Percentiles rank a stretch among this genome's conserved stretches.
phyloP scores from a whole-genome alignment of 2,329 filamentous ascomycete genomes.

The Pseudopithomyces chartarum region DNA sequence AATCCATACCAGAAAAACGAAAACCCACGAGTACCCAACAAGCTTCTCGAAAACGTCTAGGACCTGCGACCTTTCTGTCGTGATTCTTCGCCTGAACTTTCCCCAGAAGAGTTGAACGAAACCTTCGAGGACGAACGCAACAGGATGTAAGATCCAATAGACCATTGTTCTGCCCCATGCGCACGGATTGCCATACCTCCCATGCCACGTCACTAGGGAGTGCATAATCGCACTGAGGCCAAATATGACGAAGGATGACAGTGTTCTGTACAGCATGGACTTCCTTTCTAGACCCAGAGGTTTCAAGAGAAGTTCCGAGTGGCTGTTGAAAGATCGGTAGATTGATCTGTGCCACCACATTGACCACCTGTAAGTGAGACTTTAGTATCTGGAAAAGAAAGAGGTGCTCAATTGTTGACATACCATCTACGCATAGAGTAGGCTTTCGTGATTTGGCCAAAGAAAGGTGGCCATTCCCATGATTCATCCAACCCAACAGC shows the following conservation, averaged over 20 bases:
- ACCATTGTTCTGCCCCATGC: conserved; percentile 9
- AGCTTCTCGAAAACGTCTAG: too few species aligned
- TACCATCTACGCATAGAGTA: neutral
- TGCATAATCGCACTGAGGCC: conserved; percentile 8
- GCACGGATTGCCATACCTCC: conserved; percentile 5
- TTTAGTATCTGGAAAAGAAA: too few species aligned
- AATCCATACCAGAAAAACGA: neutral
- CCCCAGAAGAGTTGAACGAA: conserved; percentile 5
- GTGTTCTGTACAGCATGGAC: neutral
- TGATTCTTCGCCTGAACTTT: neutral
- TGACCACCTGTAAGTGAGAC: neutral
- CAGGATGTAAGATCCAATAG: conserved; percentile 10
- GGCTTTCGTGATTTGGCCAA: neutral
- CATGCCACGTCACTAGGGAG: neutral
- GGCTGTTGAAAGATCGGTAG: neutral
- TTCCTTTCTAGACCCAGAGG: neutral
- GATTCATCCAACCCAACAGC: neutral
- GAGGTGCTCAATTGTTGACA: neutral
- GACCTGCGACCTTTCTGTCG: too few species aligned
- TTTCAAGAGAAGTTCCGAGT: neutral
- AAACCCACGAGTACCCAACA: neutral
- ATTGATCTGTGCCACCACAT: neutral
- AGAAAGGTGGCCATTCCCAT: neutral
- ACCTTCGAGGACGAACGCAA: conserved; percentile 9
- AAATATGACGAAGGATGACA: conserved; percentile 1